phyloP scores from a whole-genome alignment of 2,329 filamentous ascomycete species.

The Neocatenulostroma microsporum region DNA sequence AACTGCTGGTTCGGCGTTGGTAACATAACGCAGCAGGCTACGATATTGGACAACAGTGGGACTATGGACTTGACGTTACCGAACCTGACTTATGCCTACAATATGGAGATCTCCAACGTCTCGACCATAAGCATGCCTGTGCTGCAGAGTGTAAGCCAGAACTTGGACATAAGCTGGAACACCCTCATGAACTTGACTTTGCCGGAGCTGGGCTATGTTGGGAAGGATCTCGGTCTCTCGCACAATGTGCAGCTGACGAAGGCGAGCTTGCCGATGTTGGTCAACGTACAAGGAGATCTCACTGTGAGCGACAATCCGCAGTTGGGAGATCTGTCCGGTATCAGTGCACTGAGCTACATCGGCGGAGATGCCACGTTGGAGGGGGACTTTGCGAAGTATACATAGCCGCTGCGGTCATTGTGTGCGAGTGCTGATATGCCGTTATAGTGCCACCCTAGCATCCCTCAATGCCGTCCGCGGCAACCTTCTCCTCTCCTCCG shows the following conservation, averaged over 20 bases:
- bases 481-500: neutral
- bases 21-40: conserved; percentile 8
- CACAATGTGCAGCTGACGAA: conserved; percentile 5
- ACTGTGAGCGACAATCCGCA: conserved; percentile 1
- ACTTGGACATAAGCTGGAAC: conserved; percentile 6
- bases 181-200: conserved; percentile 4
- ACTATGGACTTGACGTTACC: conserved; percentile 7
- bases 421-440: too few species aligned
- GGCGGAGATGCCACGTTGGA: conserved; percentile 5
- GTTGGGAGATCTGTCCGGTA: conserved; percentile 1
- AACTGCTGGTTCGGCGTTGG: conserved; percentile 8
- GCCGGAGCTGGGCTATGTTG: conserved; percentile 6
- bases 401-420: neutral
- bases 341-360: conserved; percentile 3
- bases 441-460: neutral
- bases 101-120: conserved; percentile 8
- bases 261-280: neutral
- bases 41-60: conserved; percentile 5
- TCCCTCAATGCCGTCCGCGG: neutral
- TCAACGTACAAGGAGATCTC: conserved; percentile 7
- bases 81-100: conserved; percentile 10
- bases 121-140: conserved; percentile 4
- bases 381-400: conserved; percentile 5
- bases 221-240: neutral
- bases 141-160: conserved; percentile 3